Conservation (phyloP, 2,329 filamentous ascomycete genomes). For the Phialocephala sp. region DNA sequence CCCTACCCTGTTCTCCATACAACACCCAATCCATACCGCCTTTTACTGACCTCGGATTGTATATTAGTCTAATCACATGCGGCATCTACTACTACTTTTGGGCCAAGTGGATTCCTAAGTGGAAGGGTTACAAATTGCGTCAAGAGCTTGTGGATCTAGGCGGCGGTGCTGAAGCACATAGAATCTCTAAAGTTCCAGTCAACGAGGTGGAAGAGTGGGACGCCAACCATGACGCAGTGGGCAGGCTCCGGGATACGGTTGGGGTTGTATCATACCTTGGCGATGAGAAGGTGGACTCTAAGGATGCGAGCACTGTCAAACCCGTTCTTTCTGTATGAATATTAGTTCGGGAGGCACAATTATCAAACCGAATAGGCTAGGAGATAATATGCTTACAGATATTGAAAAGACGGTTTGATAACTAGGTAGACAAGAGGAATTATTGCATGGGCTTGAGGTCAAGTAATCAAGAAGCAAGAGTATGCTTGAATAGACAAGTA, state of each 20-base stretch:
- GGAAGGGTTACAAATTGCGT: conserved; percentile 1
- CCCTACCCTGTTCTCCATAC: neutral
- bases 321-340: neutral
- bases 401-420: too few species aligned
- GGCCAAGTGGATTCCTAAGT: neutral
- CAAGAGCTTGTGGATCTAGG: conserved; percentile 8
- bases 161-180: conserved; percentile 5
- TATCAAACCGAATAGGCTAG: neutral
- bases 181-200: conserved; percentile 4
- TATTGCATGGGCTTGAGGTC: too few species aligned
- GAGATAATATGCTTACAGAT: too few species aligned
- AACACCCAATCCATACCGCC: too few species aligned
- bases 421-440: too few species aligned
- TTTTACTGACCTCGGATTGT: too few species aligned
- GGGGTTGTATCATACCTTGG: neutral
- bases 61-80: neutral
- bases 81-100: conserved; percentile 1
- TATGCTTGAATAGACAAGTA: too few species aligned
- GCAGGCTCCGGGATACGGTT: neutral
- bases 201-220: neutral
- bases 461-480: too few species aligned
- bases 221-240: neutral
- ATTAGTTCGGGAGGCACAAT: neutral
- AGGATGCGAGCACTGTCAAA: neutral
- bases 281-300: neutral